Conservation (phyloP, 2,329 filamentous ascomycete genomes). For the Septoria petroselini region DNA sequence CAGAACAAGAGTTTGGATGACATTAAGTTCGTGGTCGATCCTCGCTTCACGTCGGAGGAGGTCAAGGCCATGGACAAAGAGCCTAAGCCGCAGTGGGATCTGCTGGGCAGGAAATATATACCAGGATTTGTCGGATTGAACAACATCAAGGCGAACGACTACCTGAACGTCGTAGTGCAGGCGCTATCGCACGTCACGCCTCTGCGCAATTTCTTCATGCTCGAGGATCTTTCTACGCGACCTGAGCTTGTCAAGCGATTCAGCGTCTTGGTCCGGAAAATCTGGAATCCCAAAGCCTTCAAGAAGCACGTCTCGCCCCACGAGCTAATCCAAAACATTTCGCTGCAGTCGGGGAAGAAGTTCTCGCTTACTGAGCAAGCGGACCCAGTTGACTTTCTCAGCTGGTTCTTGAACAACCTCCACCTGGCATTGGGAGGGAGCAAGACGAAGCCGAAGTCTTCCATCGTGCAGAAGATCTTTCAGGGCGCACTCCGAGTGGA, state of each 20-base stretch:
- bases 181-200: slow-evolving; percentile 85
- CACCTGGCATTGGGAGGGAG: slow-evolving; percentile 88
- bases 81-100: slow-evolving; percentile 65
- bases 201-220: slow-evolving; percentile 84
- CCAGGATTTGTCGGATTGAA: slow-evolving; percentile 98
- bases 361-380: slow-evolving; percentile 89
- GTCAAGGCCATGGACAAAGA: slow-evolving; percentile 72
- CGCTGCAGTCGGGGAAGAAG: slow-evolving; percentile 82
- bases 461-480: slow-evolving; percentile 87
- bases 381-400: slow-evolving; percentile 92
- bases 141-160: slow-evolving; percentile 99
- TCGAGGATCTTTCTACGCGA: slow-evolving; percentile 71
- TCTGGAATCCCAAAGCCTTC: slow-evolving; percentile 97
- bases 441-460: slow-evolving; percentile 77
- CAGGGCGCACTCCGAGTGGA: slow-evolving; percentile 90
- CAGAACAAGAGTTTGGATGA: slow-evolving; percentile 91
- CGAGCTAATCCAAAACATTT: slow-evolving; percentile 92
- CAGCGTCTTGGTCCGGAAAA: slow-evolving; percentile 86
- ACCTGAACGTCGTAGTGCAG: slow-evolving; percentile 92
- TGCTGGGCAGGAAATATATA: slow-evolving; percentile 79
- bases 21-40: slow-evolving; percentile 97
- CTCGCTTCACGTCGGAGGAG: slow-evolving; percentile 74
- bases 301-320: slow-evolving; percentile 95
- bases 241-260: slow-evolving; percentile 85
- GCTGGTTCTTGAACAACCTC: slow-evolving; percentile 95